A percentile compares a stretch with the other conserved stretches of the same genome.
Evolutionary conservation across 2,329 filamentous ascomycete genomes (phyloP).

Genomic region (Leptosphaerulina australis): DNA sequence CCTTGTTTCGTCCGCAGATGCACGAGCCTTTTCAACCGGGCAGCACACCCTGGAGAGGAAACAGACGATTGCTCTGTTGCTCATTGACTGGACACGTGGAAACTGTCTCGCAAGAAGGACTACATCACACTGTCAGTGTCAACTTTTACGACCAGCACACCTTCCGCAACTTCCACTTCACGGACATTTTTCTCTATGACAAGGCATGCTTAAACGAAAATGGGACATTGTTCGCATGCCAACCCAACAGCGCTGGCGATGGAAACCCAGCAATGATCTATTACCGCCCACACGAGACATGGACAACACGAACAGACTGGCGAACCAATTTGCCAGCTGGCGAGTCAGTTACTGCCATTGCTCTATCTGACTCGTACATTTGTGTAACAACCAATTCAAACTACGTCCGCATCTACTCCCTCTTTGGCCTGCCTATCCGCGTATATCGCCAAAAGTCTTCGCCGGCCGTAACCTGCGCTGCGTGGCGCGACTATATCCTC

Average conservation of each 20-base stretch:
- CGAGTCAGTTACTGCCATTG: constrained; percentile 87
- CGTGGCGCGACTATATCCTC: constrained; percentile 95
- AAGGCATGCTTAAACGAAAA: constrained; percentile 89
- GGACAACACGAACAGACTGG: constrained; percentile 92
- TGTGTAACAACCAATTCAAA: constrained; percentile 85
- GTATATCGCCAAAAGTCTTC: constrained; percentile 91
- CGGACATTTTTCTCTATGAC: constrained; percentile 93
- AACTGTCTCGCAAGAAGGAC: constrained; percentile 93
- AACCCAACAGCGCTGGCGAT: constrained; percentile 55
- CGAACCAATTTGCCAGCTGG: constrained; percentile 82
- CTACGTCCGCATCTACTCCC: constrained; percentile 90
- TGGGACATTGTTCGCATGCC: constrained; percentile 84
- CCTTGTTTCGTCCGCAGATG: constrained; percentile 65
- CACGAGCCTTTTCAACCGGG: constrained; percentile 92
- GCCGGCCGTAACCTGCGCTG: constrained; percentile 89
- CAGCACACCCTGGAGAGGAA: constrained; percentile 93
- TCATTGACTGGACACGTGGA: constrained; percentile 95
- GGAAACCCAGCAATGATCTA: constrained; percentile 81
- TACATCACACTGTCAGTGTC: constrained; percentile 86
- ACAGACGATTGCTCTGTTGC: constrained; percentile 89
- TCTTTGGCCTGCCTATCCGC: constrained; percentile 87
- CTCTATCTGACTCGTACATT: constrained; percentile 87
- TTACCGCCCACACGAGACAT: constrained; percentile 95
- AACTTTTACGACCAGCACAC: constrained; percentile 96
- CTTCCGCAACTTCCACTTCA: constrained; percentile 95